A percentile compares a stretch with the other conserved stretches of the same genome.
Conservation (phyloP, 306 rosid species). For the Glycine latifolia region DNA sequence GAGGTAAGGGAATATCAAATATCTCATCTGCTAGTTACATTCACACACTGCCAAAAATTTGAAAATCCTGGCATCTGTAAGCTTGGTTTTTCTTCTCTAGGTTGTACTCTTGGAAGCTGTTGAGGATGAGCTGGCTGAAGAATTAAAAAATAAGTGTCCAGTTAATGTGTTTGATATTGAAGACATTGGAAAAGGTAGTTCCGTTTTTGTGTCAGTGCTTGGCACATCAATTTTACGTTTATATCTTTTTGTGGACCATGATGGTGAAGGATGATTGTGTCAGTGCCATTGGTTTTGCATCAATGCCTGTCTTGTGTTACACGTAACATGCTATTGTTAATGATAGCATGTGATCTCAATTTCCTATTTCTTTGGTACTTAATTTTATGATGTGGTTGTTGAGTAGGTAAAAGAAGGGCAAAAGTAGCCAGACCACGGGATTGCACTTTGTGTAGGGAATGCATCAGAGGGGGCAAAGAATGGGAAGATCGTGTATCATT, state of each 20-base stretch:
- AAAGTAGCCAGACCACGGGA: slow-evolving; percentile 72
- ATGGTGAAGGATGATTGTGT: slow-evolving; percentile 23
- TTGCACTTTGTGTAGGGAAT: slow-evolving; percentile 95
- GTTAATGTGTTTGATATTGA: slow-evolving; percentile 87
- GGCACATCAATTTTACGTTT: not conserved
- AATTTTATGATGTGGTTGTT: slow-evolving; percentile 43
- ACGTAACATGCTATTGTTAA: not conserved
- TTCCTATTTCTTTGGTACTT: slow-evolving; percentile 32
- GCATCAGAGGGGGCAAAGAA: slow-evolving; percentile 87
- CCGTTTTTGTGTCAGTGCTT: slow-evolving; percentile 16
- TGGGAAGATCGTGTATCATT: slow-evolving; percentile 86
- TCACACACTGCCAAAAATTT: not conserved
- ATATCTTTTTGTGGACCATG: slow-evolving; percentile 21
- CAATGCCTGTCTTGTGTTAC: slow-evolving; percentile 3
- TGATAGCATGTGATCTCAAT: slow-evolving; percentile 13
- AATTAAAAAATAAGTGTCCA: slow-evolving; percentile 75
- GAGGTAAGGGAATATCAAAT: slow-evolving; percentile 63
- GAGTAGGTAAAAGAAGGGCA: slow-evolving; percentile 77
- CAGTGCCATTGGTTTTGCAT: slow-evolving; percentile 33
- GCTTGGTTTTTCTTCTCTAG: slow-evolving; percentile 49
- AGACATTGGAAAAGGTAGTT: slow-evolving; percentile 82
- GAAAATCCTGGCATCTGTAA: slow-evolving; percentile 15
- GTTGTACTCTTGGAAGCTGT: slow-evolving; percentile 72
- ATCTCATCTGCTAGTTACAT: slow-evolving; percentile 23
- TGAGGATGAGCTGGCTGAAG: slow-evolving; percentile 71